Base-by-base conservation (phyloP, 2,329 filamentous ascomycete species). In the Penicillium sp. region DNA sequence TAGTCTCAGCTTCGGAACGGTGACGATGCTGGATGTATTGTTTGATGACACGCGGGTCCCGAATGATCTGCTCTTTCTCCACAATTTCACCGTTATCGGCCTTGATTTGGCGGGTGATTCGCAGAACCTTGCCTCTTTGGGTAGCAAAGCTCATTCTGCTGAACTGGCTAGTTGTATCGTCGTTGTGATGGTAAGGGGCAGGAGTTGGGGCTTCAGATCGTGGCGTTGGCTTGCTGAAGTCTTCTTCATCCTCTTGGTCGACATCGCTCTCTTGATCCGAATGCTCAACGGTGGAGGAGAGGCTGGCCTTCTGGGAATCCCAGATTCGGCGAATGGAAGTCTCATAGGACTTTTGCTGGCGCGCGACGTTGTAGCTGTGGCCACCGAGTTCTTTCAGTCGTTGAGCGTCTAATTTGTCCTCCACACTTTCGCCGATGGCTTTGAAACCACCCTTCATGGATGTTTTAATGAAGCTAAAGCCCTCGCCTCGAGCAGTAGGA, bases 391-490 rank as follows among this genome's bases (percentile, higher is more conserved):
- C 84, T 60, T 86, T 86, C 54, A 81, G 75, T 59, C 79, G 78
- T 66, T 94, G 93, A 14, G 90, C 90, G 69, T 92, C 90, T 60
- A 94, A 86, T 71, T 92, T 91, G 58, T 92, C 89, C 67, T 91
- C 89, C 57, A 92, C 90, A 67, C 91, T 92, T 71, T 96, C 91
- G 18, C 91, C 92, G 23, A 95, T 84, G 18, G 92, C 89, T 68
- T 92, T 91, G 73, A 97, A 99, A 0, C 94, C 94, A 58, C 94
- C 94, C 75, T 99, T 99, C 94, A 99, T 99, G 1, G 91, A 96
- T 0, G 92, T 97, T 69, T 94, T 92, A 72, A 99, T 92, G 73
- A 99, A 97, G 71, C 91, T 97, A 78, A 97, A 96, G 2, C 91
- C 94, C 55, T 97, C 87, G 2, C 94, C 94, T 66, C 92, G 89